A percentile compares a stretch with the other conserved stretches of the same genome.
These are phyloP conservation scores for Coriaria nepalensis DNA, from an alignment of 306 rosid species.

Conservation along the genomic window DNA sequence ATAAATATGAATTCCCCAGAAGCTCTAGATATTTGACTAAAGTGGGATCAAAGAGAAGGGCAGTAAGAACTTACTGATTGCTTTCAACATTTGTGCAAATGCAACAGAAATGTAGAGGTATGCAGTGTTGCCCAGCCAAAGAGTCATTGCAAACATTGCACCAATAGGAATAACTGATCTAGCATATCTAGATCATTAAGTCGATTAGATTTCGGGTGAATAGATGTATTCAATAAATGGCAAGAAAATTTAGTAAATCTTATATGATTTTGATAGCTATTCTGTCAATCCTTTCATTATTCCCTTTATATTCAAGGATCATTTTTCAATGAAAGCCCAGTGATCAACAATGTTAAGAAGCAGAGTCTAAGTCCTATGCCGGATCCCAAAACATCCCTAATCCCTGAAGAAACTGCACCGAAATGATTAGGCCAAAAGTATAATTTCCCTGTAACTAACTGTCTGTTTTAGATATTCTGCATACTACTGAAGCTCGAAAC, in stretches of 20 bases:
- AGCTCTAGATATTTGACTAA: conserved; percentile 14
- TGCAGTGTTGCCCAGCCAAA: conserved; percentile 99
- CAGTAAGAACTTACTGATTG: conserved; percentile 65
- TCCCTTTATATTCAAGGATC: too few relatives aligned
- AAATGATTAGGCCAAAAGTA: too few relatives aligned
- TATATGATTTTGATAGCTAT: background rate
- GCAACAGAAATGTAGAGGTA: conserved; percentile 94
- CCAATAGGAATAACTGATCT: conserved; percentile 93
- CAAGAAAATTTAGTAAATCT: background rate
- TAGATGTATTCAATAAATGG: conserved; percentile 9
- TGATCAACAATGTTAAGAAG: too few relatives aligned
- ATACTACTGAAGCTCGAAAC: too few relatives aligned
- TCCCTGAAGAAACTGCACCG: too few relatives aligned
- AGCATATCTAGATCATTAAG: conserved; percentile 52
- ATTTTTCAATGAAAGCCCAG: too few relatives aligned
- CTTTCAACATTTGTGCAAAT: conserved; percentile 97
- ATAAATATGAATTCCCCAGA: conserved; percentile 8
- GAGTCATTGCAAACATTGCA: conserved; percentile 97
- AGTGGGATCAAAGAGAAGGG: conserved; percentile 10
- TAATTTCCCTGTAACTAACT: too few relatives aligned
- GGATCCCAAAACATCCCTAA: too few relatives aligned
- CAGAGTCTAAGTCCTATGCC: too few relatives aligned
- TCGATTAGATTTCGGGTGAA: conserved; percentile 14
- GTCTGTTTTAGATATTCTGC: too few relatives aligned
- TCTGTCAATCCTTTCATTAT: too few relatives aligned